Conservation (phyloP, 176 grass and related monocot species). For the Otatea glauca region DNA sequence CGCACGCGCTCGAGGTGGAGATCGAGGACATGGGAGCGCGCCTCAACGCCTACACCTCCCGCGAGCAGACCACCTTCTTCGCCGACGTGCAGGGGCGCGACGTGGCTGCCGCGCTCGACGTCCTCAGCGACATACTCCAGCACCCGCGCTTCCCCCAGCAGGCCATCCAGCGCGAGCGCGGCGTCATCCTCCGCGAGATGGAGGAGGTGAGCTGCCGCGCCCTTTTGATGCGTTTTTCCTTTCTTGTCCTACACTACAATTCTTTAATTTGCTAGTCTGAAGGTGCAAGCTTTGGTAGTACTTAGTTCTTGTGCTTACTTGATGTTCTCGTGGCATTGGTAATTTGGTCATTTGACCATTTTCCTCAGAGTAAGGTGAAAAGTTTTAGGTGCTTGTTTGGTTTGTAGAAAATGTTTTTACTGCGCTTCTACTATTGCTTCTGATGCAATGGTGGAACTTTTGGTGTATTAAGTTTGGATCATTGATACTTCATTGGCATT, state of each 20-base stretch:
- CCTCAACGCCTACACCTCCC: constrained; percentile 95
- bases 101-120: constrained; percentile 65
- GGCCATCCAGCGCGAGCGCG: constrained; percentile 77
- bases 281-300: neutral
- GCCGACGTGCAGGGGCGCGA: constrained; percentile 86
- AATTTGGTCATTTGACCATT: constrained; percentile 22
- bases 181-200: constrained; percentile 98
- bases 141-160: constrained; percentile 70
- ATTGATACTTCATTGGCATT: neutral
- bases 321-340: neutral
- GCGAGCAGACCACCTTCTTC: constrained; percentile 98
- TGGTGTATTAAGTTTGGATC: neutral
- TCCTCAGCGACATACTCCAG: constrained; percentile 91
- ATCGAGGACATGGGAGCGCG: constrained; percentile 91
- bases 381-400: constrained; percentile 1
- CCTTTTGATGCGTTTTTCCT: neutral
- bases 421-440: neutral
- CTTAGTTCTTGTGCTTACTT: constrained; percentile 17
- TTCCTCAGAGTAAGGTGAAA: neutral
- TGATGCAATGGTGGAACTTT: neutral
- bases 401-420: neutral
- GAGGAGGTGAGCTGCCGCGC: constrained; percentile 71
- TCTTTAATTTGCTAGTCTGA: constrained; percentile 2
- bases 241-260: neutral
- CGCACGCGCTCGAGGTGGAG: constrained; percentile 78